Evolutionary conservation across 2,329 filamentous ascomycete genomes (phyloP).

Genomic region (Ciborinia camelliae): DNA sequence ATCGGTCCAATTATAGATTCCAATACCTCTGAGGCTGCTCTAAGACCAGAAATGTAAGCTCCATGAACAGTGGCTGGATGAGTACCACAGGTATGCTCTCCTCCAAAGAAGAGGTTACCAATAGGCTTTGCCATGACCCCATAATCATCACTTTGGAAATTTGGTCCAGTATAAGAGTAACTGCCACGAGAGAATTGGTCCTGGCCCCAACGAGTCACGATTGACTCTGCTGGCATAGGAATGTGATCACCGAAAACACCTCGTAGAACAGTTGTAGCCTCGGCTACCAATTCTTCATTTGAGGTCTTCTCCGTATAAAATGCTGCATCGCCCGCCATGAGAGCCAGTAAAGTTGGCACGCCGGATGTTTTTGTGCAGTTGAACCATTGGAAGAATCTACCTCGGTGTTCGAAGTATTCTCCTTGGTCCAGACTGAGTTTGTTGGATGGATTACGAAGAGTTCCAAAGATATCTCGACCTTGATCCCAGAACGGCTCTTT

Average conservation of each 20-base stretch:
- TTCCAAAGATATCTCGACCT: conserved; percentile 87
- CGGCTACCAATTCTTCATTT: conserved; percentile 71
- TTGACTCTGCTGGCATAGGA: conserved; percentile 75
- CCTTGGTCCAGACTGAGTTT: conserved; percentile 70
- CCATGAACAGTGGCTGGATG: conserved; percentile 97
- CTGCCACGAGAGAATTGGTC: conserved; percentile 91
- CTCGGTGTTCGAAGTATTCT: conserved; percentile 74
- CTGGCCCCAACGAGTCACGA: conserved; percentile 88
- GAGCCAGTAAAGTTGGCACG: conserved; percentile 78
- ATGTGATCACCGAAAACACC: conserved; percentile 70
- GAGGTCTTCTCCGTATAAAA: conserved; percentile 77
- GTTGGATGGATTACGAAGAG: conserved; percentile 71
- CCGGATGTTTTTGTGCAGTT: conserved; percentile 90
- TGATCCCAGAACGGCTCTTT: conserved; percentile 88
- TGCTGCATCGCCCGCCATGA: conserved; percentile 95
- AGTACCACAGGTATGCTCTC: conserved; percentile 92
- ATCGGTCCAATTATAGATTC: conserved; percentile 80
- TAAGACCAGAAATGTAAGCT: conserved; percentile 88
- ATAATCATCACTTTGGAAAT: conserved; percentile 83
- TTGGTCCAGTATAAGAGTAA: conserved; percentile 88
- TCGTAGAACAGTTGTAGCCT: conserved; percentile 75
- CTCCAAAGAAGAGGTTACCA: conserved; percentile 90
- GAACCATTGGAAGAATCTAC: conserved; percentile 98
- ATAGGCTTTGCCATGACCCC: conserved; percentile 82
- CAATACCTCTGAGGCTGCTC: conserved; percentile 82